These are phyloP conservation scores for Fusarium palustre DNA, from an alignment of 2,329 filamentous ascomycete genomes.

Conservation along the genomic window DNA sequence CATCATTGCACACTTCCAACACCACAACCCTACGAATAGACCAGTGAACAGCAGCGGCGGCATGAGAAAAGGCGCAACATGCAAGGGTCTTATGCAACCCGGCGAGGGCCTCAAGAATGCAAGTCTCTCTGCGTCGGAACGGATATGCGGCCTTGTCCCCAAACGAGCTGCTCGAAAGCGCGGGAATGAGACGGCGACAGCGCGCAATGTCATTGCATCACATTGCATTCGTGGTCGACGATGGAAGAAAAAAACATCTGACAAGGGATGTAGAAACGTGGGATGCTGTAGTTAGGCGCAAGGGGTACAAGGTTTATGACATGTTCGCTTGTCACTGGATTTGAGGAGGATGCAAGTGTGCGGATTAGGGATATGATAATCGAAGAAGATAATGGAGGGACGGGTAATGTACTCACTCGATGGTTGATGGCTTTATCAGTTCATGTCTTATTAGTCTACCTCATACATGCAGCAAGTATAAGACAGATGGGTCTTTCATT, in stretches of 20 bases:
- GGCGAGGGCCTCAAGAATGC: constrained; percentile 19
- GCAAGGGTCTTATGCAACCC: constrained; percentile 43
- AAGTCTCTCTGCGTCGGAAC: constrained; percentile 17
- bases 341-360: constrained; percentile 35
- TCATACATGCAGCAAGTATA: neutral
- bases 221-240: constrained; percentile 1
- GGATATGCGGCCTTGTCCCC: constrained; percentile 20
- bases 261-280: constrained; percentile 31
- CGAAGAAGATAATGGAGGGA: constrained; percentile 20
- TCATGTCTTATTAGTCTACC: neutral
- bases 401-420: neutral
- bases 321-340: constrained; percentile 49
- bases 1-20: constrained; percentile 78
- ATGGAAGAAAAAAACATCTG: constrained; percentile 19
- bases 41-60: constrained; percentile 75
- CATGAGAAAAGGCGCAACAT: constrained; percentile 60
- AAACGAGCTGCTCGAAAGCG: constrained; percentile 30
- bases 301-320: constrained; percentile 41
- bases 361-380: constrained; percentile 33
- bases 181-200: constrained; percentile 39
- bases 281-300: constrained; percentile 34
- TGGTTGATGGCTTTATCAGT: neutral
- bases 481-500: neutral
- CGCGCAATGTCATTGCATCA: constrained; percentile 42
- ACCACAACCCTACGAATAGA: constrained; percentile 73